Base-by-base conservation (phyloP, 23 red algal species). In the Rhodosorus marinus region DNA sequence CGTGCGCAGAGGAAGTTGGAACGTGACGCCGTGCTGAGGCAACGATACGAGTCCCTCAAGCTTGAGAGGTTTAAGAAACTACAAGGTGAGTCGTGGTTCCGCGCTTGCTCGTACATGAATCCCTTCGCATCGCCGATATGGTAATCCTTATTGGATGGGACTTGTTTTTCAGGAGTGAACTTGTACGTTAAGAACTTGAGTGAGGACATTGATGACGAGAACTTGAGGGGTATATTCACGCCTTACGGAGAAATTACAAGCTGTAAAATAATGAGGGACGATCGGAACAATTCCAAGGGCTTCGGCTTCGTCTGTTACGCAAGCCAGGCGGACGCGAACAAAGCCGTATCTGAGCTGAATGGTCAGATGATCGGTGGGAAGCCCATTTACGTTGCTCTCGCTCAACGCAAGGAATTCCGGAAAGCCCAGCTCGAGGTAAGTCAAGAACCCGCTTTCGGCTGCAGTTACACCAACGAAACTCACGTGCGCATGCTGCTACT, bases 261-360 rank as follows among this genome's bases (percentile, higher is more conserved):
- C 27, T 77, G 70, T 20, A 81, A 81, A 47, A 55, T 98, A 14
- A 98, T 98, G 90, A 60, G 77, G 24, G 90, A 98, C 51, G 90
- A 98, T 22, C 69, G 73, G 32, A 80, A 68, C 25, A 28, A 45
- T 31, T 85, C 78, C 23, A 52, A 64, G 20, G 90, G 90, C 27
- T 98, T 98, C 41, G 90, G 90, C 0, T 98, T 98, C 77, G 90
- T 98, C 40, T 82, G 76, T 46, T 98, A 79, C 56, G 65, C 74
- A n/a, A 68, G 69, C 8, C 90, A 79, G 7, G 90, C 85, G 20
- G 90, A 98, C 57, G 90, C 90, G 7, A 98, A 72, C 8, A 98
- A 98, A 68, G 90, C 90, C 6, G 90, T 98, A 0, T 86, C 78
- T 31, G 90, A 85, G 36, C 66, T 98, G 41, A 98, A 98, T 28